Evolutionary conservation across 495 filamentous ascomycete genomes (phyloP).

Genomic region (Penicillium dipodomyicola): DNA sequence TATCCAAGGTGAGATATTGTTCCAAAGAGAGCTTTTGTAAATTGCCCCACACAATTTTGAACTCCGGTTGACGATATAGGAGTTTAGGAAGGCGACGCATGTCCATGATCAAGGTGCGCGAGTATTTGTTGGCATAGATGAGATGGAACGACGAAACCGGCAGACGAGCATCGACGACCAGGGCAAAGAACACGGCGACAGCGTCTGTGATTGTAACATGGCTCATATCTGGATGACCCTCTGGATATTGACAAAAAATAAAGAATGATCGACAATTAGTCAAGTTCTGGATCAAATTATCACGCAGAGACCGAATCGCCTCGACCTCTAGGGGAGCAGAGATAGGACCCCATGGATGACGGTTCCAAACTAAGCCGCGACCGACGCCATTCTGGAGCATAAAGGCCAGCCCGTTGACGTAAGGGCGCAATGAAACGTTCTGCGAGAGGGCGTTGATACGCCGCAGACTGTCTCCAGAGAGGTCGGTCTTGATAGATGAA

Average conservation of each 20-base stretch:
- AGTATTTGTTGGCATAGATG: conserved; percentile 26
- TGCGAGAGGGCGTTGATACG: conserved; percentile 22
- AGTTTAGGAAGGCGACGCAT: conserved; percentile 34
- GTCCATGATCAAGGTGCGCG: conserved; percentile 32
- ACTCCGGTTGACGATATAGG: conserved; percentile 28
- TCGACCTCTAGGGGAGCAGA: conserved; percentile 23
- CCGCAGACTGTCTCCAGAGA: conserved; percentile 25
- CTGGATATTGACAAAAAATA: conserved; percentile 32
- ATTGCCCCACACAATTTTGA: conserved; percentile 26
- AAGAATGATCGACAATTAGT: conserved; percentile 31
- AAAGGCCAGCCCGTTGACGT: conserved; percentile 26
- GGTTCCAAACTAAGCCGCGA: conserved; percentile 25
- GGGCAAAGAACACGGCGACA: conserved; percentile 27
- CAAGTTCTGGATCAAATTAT: conserved; percentile 22
- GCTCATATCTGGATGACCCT: conserved; percentile 29
- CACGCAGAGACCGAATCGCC: conserved; percentile 19
- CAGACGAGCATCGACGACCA: conserved; percentile 24
- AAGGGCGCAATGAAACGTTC: conserved; percentile 16
- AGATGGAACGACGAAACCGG: conserved; percentile 28
- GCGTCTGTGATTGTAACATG: conserved; percentile 29
- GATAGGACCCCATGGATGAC: conserved; percentile 29
- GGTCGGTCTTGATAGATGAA: conserved; percentile 25
- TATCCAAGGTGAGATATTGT: conserved; percentile 31
- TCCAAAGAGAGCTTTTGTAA: conserved; percentile 28
- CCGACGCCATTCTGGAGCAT: conserved; percentile 27